A percentile compares a stretch with the other conserved stretches of the same genome.
phyloP scores from a whole-genome alignment of 129 eudicot species.

The Helichrysum umbraculigerum region DNA sequence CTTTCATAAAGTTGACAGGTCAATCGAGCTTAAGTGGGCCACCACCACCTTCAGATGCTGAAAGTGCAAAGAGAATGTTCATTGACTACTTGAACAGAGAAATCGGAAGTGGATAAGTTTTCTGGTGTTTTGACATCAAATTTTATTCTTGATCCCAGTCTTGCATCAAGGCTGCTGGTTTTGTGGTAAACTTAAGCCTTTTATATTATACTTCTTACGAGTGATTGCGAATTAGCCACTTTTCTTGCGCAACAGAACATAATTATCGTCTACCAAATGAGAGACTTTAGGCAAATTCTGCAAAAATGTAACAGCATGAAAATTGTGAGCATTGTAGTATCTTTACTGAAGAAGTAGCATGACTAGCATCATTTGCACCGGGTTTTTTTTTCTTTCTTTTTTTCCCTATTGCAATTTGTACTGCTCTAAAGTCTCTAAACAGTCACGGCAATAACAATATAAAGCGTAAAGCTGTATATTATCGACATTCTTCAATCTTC shows the following conservation, averaged over 20 bases:
- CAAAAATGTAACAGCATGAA: not conserved
- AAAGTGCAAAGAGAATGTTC: conserved; percentile 94
- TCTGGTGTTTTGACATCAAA: not conserved
- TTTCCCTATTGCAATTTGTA: too few species aligned
- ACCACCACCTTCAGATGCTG: conserved; percentile 90
- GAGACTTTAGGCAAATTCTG: not conserved
- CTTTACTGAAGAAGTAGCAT: too few species aligned
- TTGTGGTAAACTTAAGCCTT: conserved; percentile 7
- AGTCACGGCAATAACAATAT: too few species aligned
- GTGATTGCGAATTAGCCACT: not conserved
- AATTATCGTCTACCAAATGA: not conserved
- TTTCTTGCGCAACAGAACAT: not conserved
- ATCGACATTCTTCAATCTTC: too few species aligned
- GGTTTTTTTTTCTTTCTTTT: too few species aligned
- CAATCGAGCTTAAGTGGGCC: conserved; percentile 95
- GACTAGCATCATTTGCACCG: too few species aligned
- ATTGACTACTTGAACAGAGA: conserved; percentile 93
- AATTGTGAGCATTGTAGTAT: not conserved
- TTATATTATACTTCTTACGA: not conserved
- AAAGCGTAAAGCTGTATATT: too few species aligned
- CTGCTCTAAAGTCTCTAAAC: too few species aligned
- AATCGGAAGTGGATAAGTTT: conserved; percentile 53
- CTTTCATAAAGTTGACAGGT: conserved; percentile 86
- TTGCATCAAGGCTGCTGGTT: not conserved
- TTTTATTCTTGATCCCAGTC: not conserved